Base-by-base conservation (phyloP, 768 basidiomycete species). In the Rhizopogon vulgaris region DNA sequence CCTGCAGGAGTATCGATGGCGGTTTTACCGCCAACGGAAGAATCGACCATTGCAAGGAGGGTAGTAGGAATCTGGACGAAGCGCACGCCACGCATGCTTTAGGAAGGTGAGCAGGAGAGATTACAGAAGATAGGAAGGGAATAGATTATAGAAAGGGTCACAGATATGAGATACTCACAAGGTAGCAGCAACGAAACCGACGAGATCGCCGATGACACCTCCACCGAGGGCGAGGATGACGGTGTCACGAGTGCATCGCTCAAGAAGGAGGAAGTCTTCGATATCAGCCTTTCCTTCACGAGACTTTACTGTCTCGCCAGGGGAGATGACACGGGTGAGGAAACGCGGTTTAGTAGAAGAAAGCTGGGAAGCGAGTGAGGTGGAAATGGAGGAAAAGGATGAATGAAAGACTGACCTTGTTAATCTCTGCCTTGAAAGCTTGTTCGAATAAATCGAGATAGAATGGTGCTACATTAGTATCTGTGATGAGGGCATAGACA, bases 1-100 rank as follows among this genome's bases (percentile, higher is more conserved):
- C 96, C 96, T 57, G 93, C 90, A 2, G 92, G 93, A 0, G 95
- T 97, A 66, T 99, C 96, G 55, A 98, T 94, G n/a, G 96, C 95
- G 0, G 96, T 99, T 76, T 97, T 99, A 34, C 96, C 95, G 5
- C 96, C 96, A 40, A 99, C 85, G 54, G 91, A 86, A 0, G 94
- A 97, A 70, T 99, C 96, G 22, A 99, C 96, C 96, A 99, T 99
- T 6, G 94, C 93, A 53, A 99, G 79, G 2, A 99, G 76, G 0
- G 94, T 96, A 0, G 96, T 97, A 0, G 96, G 96, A 51, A 99
- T 90, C 72, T 99, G 96, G 18, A 91, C 85, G 70, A 95, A 90
- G 51, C 87, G 89, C 22, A 98, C 83, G 6, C 96, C 96, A 49
- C 96, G 88, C 96, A 99, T 99, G 73, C 94, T 95, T 56, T 40